A percentile compares a stretch with the other conserved stretches of the same genome.
These are phyloP conservation scores for Botrytis pseudocinerea DNA, from an alignment of 2,329 filamentous ascomycete species.

Conservation along the genomic window DNA sequence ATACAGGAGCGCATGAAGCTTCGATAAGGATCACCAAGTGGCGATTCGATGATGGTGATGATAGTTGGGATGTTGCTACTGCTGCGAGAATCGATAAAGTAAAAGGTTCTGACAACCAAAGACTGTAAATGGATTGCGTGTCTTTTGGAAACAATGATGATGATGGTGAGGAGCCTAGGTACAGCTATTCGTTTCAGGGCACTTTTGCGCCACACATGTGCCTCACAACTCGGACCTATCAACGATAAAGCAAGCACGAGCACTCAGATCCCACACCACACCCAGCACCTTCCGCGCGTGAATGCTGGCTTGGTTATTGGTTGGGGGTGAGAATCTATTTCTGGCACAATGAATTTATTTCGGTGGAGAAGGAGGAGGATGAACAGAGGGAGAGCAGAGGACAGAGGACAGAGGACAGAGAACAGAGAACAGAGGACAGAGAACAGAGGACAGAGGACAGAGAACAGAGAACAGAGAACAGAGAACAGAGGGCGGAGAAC, in stretches of 20 bases:
- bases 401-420: not conserved
- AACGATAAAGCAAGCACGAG: slow-evolving; percentile 11
- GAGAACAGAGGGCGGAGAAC: not conserved
- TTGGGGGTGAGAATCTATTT: not conserved
- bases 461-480: not conserved
- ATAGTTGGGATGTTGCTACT: not conserved
- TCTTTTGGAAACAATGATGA: slow-evolving; percentile 22
- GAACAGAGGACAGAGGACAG: not conserved
- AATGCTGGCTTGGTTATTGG: not conserved
- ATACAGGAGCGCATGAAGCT: slow-evolving; percentile 39
- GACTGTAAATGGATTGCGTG: slow-evolving; percentile 20
- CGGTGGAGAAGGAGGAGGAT: not conserved
- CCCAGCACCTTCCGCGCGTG: not conserved
- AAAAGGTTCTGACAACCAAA: not conserved
- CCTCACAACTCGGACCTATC: slow-evolving; percentile 15
- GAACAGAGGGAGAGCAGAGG: not conserved
- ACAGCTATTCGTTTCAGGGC: slow-evolving; percentile 21
- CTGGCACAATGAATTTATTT: not conserved
- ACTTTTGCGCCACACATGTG: slow-evolving; percentile 20
- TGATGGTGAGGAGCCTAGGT: not conserved
- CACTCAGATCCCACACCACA: not conserved
- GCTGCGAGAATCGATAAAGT: not conserved
- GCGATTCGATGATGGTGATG: slow-evolving; percentile 18
- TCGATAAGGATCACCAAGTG: slow-evolving; percentile 32
- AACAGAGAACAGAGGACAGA: not conserved